Evolutionary conservation across 1,284 basidiomycete species (phyloP).

Genomic region (Entoloma clypeatum): DNA sequence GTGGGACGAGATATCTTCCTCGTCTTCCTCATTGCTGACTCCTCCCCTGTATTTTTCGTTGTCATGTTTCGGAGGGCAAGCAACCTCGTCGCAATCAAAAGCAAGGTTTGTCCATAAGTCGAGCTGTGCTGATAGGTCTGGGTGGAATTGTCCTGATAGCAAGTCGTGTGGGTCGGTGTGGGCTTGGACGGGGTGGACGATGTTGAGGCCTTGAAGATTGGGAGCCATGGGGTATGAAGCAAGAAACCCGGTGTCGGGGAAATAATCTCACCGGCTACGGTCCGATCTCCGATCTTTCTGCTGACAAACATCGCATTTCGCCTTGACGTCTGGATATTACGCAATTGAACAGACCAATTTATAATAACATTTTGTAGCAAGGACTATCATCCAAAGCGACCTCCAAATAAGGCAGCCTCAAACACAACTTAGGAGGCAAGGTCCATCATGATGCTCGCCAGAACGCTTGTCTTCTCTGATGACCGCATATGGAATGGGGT

Average conservation of each 20-base stretch:
- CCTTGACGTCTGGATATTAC: neutral
- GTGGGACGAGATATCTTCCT: constrained; percentile 33
- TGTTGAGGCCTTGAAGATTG: constrained; percentile 71
- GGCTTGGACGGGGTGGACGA: constrained; percentile 54
- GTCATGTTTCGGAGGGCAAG: constrained; percentile 33
- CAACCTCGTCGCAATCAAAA: constrained; percentile 70
- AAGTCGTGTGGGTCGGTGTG: constrained; percentile 52
- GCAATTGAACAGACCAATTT: neutral
- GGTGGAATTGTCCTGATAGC: constrained; percentile 56
- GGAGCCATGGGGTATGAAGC: constrained; percentile 41
- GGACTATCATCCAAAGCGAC: no score
- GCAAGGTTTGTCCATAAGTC: constrained; percentile 81
- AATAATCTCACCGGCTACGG: neutral
- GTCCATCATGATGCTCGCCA: no score
- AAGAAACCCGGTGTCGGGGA: constrained; percentile 3
- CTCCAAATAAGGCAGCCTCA: no score
- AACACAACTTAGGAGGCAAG: no score
- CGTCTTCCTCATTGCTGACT: constrained; percentile 41
- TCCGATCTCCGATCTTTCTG: constrained; percentile 5
- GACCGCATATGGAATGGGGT: no score
- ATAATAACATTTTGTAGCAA: neutral
- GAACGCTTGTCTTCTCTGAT: no score
- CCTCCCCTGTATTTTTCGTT: constrained; percentile 32
- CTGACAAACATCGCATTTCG: constrained; percentile 4
- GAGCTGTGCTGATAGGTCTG: constrained; percentile 73